Evolutionary conservation across 371 early-diverging fungal species (phyloP).

Genomic region (Parasitella parasitica): DNA sequence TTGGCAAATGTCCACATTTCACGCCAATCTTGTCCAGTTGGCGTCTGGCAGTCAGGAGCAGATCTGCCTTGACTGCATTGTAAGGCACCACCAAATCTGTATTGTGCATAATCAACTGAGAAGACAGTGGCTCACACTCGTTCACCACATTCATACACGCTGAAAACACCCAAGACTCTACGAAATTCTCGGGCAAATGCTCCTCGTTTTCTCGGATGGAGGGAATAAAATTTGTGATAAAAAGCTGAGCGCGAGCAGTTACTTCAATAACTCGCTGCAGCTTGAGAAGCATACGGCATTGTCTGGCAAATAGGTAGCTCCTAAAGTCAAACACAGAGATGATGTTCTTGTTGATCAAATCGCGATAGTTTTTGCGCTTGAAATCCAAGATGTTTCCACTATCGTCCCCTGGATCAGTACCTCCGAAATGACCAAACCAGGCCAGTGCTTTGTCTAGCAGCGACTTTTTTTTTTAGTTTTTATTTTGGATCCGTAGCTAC

Average conservation of each 20-base stretch:
- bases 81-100: conserved; percentile 50
- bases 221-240: conserved; percentile 72
- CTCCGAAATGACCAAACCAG: conserved; percentile 94
- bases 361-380: conserved; percentile 80
- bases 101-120: conserved; percentile 43
- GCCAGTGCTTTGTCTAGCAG: conserved; percentile 70
- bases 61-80: conserved; percentile 75
- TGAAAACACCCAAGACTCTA: conserved; percentile 80
- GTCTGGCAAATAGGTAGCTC: conserved; percentile 89
- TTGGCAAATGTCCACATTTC: conserved; percentile 53
- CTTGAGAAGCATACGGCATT: conserved; percentile 74
- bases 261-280: conserved; percentile 69
- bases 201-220: conserved; percentile 72
- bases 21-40: conserved; percentile 79
- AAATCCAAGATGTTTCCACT: conserved; percentile 79
- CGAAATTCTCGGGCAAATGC: conserved; percentile 57
- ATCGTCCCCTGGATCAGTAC: conserved; percentile 81
- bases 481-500: too few species aligned
- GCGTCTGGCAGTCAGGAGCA: conserved; percentile 72
- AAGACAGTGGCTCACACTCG: conserved; percentile 73
- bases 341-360: conserved; percentile 85
- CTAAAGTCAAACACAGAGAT: conserved; percentile 94
- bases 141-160: conserved; percentile 75
- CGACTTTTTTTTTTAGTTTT: not conserved
- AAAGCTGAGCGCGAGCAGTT: conserved; percentile 69